Evolutionary conservation across 169 alveolate species (phyloP), one percentile per base, ranked within the genome.

Genomic region (Eimeria falciformis): DNA sequence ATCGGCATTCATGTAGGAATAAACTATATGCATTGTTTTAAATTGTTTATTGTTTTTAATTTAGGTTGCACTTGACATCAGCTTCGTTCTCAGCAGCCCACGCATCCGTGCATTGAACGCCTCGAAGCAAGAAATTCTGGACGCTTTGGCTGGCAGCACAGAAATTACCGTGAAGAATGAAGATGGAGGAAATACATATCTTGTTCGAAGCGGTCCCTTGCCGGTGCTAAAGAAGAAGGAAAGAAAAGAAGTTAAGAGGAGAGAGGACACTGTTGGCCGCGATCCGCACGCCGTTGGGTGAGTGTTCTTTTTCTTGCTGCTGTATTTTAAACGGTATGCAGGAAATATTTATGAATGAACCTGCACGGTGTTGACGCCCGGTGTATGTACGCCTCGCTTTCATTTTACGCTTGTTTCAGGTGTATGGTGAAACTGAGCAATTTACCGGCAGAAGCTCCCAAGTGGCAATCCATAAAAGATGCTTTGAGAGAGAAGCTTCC

Each of bases 251-350:
- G 23, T 43, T n/a, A 33, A 27, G 43, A 55, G 77, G 3, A 17
- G 40, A n/a, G 68, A 47, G 33, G 79, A 69, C 5, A 47, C 69
- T 3, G 23, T 83, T 23, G 91, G 82, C 69, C 62, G 37, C 11
- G 91, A 83, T 43, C 82, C 82, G 3, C 91, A 83, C 46, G 91
- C 91, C 23, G 91, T 65, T 2, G 91, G 91, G 91, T 83, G 27
- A 11, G 69, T 78, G 66, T 45, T 47, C 69, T 47, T 5, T 25
- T 47, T 73, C 62, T 56, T 73, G 62, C 65, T 73, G 25, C 58
- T 73, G 84, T 33, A 33, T 33, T 33, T 33, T 1, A 33, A 33
- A 33, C 2, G 40, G 40, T 2, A 33, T 2, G 40, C 2, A 33
- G 40, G 40, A 33, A 33, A 2, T 2, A 33, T 33, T 33, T 2